Percentiles rank a stretch among this genome's conserved stretches.
Conservation (phyloP, 495 filamentous ascomycete species). For the Tuber melanosporum region DNA sequence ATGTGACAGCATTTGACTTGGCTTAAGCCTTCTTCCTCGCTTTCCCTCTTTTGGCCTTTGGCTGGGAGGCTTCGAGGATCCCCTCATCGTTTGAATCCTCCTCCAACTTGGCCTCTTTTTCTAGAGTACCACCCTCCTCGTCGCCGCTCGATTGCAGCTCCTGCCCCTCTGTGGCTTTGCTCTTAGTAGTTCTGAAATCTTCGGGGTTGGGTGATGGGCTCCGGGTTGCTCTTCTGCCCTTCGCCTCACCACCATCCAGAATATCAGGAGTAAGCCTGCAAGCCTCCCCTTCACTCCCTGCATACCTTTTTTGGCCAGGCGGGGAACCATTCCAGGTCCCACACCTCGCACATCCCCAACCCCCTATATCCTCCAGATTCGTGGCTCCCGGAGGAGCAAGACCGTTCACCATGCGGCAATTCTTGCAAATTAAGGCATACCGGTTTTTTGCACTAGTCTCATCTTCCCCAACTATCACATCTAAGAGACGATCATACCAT, state of each 20-base stretch:
- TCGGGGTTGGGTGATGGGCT: constrained; percentile 37
- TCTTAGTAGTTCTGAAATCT: constrained; percentile 36
- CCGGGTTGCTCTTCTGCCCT: constrained; percentile 41
- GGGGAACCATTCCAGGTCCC: constrained; percentile 68
- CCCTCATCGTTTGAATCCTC: constrained; percentile 30
- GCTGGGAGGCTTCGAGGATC: constrained; percentile 20
- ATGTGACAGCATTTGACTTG: constrained; percentile 7
- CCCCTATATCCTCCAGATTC: constrained; percentile 69
- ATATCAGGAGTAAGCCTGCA: constrained; percentile 34
- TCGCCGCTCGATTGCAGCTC: constrained; percentile 12
- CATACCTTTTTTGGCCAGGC: constrained; percentile 15
- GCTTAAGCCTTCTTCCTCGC: constrained; percentile 16
- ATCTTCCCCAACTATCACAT: constrained; percentile 89
- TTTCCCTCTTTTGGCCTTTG: constrained; percentile 18
- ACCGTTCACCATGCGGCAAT: constrained; percentile 87
- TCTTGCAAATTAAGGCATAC: constrained; percentile 74
- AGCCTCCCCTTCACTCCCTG: constrained; percentile 46
- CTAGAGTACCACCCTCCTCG: constrained; percentile 14
- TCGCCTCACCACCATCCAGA: constrained; percentile 24
- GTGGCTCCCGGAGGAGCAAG: constrained; percentile 86
- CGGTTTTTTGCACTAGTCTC: constrained; percentile 88
- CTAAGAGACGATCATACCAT: constrained; percentile 93
- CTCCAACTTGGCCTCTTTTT: constrained; percentile 15
- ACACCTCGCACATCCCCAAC: constrained; percentile 84
- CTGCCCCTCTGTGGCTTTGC: constrained; percentile 46